Base-by-base conservation (phyloP, 2,329 filamentous ascomycete genomes). In the Aspergillus awamori region DNA sequence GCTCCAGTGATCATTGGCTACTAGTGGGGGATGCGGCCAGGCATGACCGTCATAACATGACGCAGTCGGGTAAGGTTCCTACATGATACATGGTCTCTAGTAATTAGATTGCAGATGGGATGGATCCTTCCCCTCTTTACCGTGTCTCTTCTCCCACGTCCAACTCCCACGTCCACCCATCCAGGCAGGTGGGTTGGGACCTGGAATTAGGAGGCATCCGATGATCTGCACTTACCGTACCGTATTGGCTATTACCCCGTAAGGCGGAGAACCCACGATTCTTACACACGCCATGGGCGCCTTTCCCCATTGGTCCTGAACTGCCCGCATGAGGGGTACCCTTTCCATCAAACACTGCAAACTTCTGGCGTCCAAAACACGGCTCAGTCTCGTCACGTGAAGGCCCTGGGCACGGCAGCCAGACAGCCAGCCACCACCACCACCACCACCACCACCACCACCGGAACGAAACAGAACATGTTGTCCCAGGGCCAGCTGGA, bases 321-420 rank as follows among this genome's bases (percentile, higher is more conserved):
- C 61, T 62, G 60, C 53, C 57, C 53, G 53, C 63, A 65, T 65
- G 63, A 66, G 64, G 65, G 65, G 65, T 65, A 60, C 47, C 24
- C 17, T 28, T 52, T 10, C 6, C 33, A 36, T 28, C 59, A 63
- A 59, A 61, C 60, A 43, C 5, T 52, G 52, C 62, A 60, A 63
- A 59, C 64, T 59, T 20, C 39, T 45, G 45, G 22, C 51, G 51
- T 45, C 51, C 22, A 36, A 48, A 59, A 51, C 58, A 64, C 60
- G 53, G 60, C 51, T 59, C 36, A 33, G 15, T 22, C 7, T 8
- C 1, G 38, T 57, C 64, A 65, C 61, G 64, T 66, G 63, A 64
- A 30, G 24, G 36, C 38, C 57, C 56, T 65, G 54, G 49, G 51
- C 24, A 38, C 51, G 56, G 53, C 49, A 55, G 60, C 63, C 53